Conservation (phyloP, 345 rosid genomes). For the Lumnitzera racemosa region DNA sequence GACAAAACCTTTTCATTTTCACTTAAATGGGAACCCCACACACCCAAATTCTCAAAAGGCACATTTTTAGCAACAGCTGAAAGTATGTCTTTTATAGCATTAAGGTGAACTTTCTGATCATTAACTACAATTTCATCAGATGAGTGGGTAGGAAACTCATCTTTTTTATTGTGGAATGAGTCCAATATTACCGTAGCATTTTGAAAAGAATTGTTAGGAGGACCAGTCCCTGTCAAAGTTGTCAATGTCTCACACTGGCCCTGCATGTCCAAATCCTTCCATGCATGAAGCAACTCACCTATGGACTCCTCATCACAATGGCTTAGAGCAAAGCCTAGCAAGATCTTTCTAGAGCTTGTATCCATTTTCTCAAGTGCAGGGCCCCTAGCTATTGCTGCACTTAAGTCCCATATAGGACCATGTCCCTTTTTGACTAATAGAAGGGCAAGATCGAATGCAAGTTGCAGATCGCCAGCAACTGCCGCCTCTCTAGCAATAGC, state of each 20-base stretch:
- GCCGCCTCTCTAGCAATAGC: conserved; percentile 99
- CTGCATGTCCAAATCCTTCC: conserved; percentile 97
- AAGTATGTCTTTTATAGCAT: conserved; percentile 38
- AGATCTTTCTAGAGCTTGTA: conserved; percentile 62
- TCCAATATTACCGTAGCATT: conserved; percentile 20
- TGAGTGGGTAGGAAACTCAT: conserved; percentile 30
- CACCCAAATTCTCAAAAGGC: conserved; percentile 38
- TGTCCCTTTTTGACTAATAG: conserved; percentile 81
- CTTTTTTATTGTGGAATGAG: conserved; percentile 31
- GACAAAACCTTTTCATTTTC: conserved; percentile 72
- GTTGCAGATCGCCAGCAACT: conserved; percentile 90
- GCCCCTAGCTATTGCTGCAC: conserved; percentile 98
- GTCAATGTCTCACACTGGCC: conserved; percentile 67
- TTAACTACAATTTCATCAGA: conserved; percentile 27
- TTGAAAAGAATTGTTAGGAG: conserved; percentile 34
- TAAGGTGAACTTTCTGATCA: conserved; percentile 38
- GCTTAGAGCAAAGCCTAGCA: conserved; percentile 85
- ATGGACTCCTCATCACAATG: conserved; percentile 93
- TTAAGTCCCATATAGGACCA: conserved; percentile 91
- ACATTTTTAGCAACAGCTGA: conserved; percentile 54
- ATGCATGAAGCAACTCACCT: conserved; percentile 84
- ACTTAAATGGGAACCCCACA: conserved; percentile 50
- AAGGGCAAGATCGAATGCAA: conserved; percentile 92
- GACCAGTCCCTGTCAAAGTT: conserved; percentile 41
- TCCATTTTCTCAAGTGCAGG: conserved; percentile 92